Base-by-base conservation (phyloP, 805 yeast species). In the Lachancea kluyveri region DNA sequence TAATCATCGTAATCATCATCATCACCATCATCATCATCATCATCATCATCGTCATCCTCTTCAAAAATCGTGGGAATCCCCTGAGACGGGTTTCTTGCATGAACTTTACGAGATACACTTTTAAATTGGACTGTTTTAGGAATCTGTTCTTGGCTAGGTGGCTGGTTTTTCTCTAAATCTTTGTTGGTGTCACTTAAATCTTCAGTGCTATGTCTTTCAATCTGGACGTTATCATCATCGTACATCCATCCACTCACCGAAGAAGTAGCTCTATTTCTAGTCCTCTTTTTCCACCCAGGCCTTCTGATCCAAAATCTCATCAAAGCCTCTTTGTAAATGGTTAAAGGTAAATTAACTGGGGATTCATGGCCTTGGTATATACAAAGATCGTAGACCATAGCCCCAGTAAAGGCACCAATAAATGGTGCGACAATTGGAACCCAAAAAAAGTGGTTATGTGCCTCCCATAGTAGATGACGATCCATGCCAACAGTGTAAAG, bases 331-430 rank as follows among this genome's bases (percentile, higher is more conserved):
- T 39, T 47, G 28, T 48, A 43, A 35, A 48, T 42, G 36, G 50
- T 26, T 14, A 51, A 31, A 9, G 68, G 67, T 59, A 67, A 63
- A 43, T 70, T 70, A 33, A 70, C 54, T 32, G 74, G 73, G 17
- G 74, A 68, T 47, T 70, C 75, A 25, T 64, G 60, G 17, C 76
- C 76, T 43, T 68, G 69, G 43, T 66, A 70, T 35, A 71, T 52
- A 42, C 72, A 62, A 17, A 68, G 40, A 51, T 72, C 78, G 46
- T 72, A 72, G n/a, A 69, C 30, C 35, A 67, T 44, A n/a, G 65
- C 73, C 33, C 78, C 78, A 19, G 58, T 42, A 27, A 65, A 37
- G 19, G 68, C 59, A 14, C 78, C 78, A 24, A 68, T 41, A 21
- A 64, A 47, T 17, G 78, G 76, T n/a, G 65, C 69, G 17, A 67